Percentiles rank a stretch among this genome's conserved stretches.
Evolutionary conservation across 257 asterid genomes (phyloP).

Genomic region (Mentha longifolia): DNA sequence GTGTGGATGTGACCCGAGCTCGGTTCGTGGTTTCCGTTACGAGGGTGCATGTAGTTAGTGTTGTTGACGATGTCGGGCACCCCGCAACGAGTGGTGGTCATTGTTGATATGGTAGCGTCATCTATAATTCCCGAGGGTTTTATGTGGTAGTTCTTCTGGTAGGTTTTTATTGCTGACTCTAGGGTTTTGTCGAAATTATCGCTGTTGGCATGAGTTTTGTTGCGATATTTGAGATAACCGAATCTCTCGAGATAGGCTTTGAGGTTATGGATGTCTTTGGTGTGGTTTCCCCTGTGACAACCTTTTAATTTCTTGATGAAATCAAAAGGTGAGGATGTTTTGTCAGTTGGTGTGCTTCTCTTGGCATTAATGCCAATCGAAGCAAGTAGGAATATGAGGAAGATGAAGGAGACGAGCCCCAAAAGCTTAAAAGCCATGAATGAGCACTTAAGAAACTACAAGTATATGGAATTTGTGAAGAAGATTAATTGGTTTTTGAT

Average conservation of each 20-base stretch:
- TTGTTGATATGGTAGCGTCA: conserved; percentile 27
- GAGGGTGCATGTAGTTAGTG: conserved; percentile 36
- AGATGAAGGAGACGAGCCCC: background rate
- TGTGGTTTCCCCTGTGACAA: conserved; percentile 39
- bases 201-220: conserved; percentile 3
- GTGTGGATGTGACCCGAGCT: conserved; percentile 17
- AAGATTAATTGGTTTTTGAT: background rate
- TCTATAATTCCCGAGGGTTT: conserved; percentile 41
- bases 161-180: conserved; percentile 40
- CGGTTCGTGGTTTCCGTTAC: background rate
- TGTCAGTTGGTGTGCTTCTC: background rate
- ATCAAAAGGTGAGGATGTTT: conserved; percentile 27
- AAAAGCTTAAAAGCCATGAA: conserved; percentile 32
- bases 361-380: conserved; percentile 8
- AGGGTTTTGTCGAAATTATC: conserved; percentile 35
- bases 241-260: conserved; percentile 37
- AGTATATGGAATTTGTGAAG: background rate
- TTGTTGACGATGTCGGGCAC: conserved; percentile 31
- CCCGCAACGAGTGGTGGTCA: conserved; percentile 49
- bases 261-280: conserved; percentile 32
- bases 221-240: conserved; percentile 38
- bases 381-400: background rate
- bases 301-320: conserved; percentile 45
- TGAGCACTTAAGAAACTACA: background rate
- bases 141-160: conserved; percentile 39